Conservation (phyloP, 2,329 filamentous ascomycete species). For the Akanthomyces dipterigenus region DNA sequence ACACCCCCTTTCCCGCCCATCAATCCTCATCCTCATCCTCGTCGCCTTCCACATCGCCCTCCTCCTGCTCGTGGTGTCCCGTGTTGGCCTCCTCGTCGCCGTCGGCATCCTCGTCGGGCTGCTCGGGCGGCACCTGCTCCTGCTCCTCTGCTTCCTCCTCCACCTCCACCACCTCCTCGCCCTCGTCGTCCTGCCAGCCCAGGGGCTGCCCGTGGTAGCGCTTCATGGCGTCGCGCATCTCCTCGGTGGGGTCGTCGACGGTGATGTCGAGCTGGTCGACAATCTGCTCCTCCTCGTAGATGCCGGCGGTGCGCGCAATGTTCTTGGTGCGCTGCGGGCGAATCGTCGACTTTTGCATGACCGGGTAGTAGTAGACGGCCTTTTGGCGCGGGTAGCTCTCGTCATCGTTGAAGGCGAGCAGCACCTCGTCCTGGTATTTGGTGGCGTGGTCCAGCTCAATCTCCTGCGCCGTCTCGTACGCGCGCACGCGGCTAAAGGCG, state of each 20-base stretch:
- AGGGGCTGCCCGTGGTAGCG: conserved; percentile 47
- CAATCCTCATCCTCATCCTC: conserved; percentile 30
- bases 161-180: conserved; percentile 26
- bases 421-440: conserved; percentile 59
- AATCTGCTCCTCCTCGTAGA: conserved; percentile 42
- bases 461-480: conserved; percentile 58
- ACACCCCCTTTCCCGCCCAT: not conserved
- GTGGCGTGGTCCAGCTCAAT: conserved; percentile 48
- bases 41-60: conserved; percentile 40
- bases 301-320: conserved; percentile 47
- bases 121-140: conserved; percentile 19
- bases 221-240: conserved; percentile 44
- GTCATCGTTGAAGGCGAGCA: conserved; percentile 52
- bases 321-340: conserved; percentile 58
- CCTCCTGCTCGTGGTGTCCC: conserved; percentile 24
- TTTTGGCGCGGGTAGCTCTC: conserved; percentile 43
- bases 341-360: conserved; percentile 58
- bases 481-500: conserved; percentile 54
- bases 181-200: conserved; percentile 36
- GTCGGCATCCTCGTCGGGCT: conserved; percentile 15
- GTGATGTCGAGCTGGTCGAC: conserved; percentile 51
- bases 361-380: conserved; percentile 61
- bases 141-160: conserved; percentile 23
- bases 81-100: conserved; percentile 20
- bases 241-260: conserved; percentile 49